Conservation (phyloP, 495 filamentous ascomycete species). For the Arthonia radiata region DNA sequence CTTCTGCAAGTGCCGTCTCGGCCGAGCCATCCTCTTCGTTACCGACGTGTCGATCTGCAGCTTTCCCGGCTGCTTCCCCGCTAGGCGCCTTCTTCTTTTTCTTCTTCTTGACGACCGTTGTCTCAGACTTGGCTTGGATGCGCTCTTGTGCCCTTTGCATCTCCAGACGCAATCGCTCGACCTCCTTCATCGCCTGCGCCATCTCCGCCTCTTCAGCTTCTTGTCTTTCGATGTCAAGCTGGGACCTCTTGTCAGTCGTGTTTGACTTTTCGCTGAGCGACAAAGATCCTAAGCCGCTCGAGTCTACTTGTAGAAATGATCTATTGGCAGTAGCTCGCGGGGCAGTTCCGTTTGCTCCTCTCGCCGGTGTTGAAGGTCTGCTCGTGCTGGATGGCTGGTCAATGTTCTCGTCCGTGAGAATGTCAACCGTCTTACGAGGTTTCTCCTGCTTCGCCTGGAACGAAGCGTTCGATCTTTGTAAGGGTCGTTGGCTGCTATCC, state of each 20-base stretch:
- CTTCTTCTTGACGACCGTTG: slow-evolving; percentile 55
- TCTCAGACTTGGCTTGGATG: slow-evolving; percentile 42
- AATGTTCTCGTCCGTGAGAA: slow-evolving; percentile 32
- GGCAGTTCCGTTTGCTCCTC: slow-evolving; percentile 6
- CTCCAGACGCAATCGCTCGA: slow-evolving; percentile 60
- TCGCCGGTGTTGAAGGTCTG: slow-evolving; percentile 9
- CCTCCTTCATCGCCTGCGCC: slow-evolving; percentile 57
- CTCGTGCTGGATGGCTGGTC: slow-evolving; percentile 13
- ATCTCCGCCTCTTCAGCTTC: slow-evolving; percentile 58
- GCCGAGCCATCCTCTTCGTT: background rate
- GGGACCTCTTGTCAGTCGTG: slow-evolving; percentile 2
- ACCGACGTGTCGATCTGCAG: no score
- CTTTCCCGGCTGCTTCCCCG: no score
- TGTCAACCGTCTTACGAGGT: no score
- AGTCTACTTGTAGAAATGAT: slow-evolving; percentile 57
- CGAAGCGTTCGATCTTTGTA: no score
- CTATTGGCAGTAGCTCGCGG: slow-evolving; percentile 20
- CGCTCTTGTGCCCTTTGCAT: slow-evolving; percentile 82
- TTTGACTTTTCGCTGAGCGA: slow-evolving; percentile 19
- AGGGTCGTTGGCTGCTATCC: no score
- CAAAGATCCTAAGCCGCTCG: slow-evolving; percentile 44
- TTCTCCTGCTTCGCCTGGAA: no score
- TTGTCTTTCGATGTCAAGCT: slow-evolving; percentile 24
- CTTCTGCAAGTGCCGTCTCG: background rate
- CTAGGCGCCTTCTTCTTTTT: slow-evolving; percentile 13